Percentiles rank a stretch among this genome's conserved stretches.
Conservation (phyloP, 1,139 yeast species). For the Yamadazyma triangularis region DNA sequence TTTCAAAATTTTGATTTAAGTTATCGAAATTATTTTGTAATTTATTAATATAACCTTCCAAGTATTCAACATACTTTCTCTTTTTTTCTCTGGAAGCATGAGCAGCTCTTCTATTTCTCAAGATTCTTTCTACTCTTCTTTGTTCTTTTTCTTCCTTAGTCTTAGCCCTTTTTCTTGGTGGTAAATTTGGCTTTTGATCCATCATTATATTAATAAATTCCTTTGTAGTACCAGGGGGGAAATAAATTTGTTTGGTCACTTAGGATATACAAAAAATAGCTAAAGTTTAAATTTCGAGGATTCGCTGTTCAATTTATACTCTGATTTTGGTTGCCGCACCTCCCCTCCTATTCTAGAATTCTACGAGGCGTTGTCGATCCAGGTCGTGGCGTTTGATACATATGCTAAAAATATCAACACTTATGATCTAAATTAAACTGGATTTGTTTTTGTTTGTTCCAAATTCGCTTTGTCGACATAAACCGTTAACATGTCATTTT, state of each 20-base stretch:
- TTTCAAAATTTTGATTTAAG: slow-evolving; percentile 10
- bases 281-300: background rate
- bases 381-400: background rate
- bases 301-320: background rate
- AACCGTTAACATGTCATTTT: no score
- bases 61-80: slow-evolving; percentile 82
- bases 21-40: slow-evolving; percentile 38
- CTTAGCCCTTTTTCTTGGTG: slow-evolving; percentile 95
- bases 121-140: slow-evolving; percentile 85
- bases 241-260: background rate
- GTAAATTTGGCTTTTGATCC: slow-evolving; percentile 48
- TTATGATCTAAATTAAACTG: no score
- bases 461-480: no score
- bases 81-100: slow-evolving; percentile 97
- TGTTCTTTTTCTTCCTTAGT: slow-evolving; percentile 97
- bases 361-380: background rate
- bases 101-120: slow-evolving; percentile 94
- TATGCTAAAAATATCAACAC: no score
- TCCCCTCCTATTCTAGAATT: background rate
- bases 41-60: slow-evolving; percentile 60
- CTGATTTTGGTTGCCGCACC: background rate
- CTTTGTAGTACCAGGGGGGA: background rate
- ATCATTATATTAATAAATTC: background rate
- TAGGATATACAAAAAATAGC: background rate
- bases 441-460: no score